Evolutionary conservation across 2,329 filamentous ascomycete genomes (phyloP), one percentile per base, ranked within the genome.

Genomic region (Fusarium albosuccineum): DNA sequence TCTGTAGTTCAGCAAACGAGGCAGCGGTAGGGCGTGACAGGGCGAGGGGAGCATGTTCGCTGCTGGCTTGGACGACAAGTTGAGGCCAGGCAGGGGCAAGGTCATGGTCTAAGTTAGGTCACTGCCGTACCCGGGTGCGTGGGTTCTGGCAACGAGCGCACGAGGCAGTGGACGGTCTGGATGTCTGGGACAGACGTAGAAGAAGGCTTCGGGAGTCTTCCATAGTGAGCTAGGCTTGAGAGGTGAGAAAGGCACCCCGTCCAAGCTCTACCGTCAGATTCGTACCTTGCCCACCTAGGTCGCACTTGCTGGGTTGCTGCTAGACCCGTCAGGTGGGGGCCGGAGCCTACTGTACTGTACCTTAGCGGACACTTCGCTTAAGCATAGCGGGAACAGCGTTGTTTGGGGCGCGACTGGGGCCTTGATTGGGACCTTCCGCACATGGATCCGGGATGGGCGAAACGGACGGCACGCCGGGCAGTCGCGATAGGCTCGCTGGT

Each of bases 291-390:
- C 50, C 39, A 16, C 40, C 41, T 36, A 34, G n/a, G 22, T 22
- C 45, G 16, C 29, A 37, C 44, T 22, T 51, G 17, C 55, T 29
- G 33, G 49, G 36, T 30, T 30, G n/a, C 37, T 22, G 22, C 48
- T 16, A 16, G 27, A 14, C 58, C 52, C 30, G 39, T 17, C 30
- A 9, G 37, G 62, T 52, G 57, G 61, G 41, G 41, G n/a, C 49
- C 34, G 50, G 58, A 48, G 44, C 34, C 46, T 59, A 45, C 57
- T 45, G 39, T 22, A 36, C 34, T 45, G 39, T 22, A 36, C 34
- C 56, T 59, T 66, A 63, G 65, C 60, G 63, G 67, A 45, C 55
- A 60, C 71, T 66, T 73, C 71, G 71, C 71, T 73, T 73, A 73
- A 70, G 66, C 66, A 66, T 64, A 67, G 69, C 70, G 67, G 71